phyloP scores from a whole-genome alignment of 116 monocot genomes.

The Cymodocea nodosa region DNA sequence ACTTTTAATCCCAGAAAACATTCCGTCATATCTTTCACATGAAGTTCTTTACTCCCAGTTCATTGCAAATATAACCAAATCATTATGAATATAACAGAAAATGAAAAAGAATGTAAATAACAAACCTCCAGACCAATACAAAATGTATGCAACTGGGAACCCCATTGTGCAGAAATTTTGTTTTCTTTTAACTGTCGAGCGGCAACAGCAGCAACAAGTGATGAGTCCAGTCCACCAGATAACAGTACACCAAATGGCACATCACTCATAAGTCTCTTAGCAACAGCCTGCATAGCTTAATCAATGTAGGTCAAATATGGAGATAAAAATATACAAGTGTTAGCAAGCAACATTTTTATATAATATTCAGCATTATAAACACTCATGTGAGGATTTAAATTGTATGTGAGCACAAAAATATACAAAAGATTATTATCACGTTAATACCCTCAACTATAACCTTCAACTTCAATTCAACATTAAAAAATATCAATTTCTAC shows the following conservation, averaged over 20 bases:
- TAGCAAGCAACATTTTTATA: too few species aligned
- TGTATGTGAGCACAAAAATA: too few species aligned
- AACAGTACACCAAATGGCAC: slow-evolving; percentile 96
- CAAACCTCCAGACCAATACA: slow-evolving; percentile 81
- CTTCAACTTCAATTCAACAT: too few species aligned
- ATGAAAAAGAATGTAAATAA: not conserved
- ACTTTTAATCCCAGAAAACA: too few species aligned
- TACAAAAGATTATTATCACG: too few species aligned
- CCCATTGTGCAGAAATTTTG: slow-evolving; percentile 77
- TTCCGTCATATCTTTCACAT: too few species aligned
- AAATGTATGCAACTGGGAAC: slow-evolving; percentile 84
- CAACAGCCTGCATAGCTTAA: slow-evolving; percentile 46
- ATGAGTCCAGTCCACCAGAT: slow-evolving; percentile 96
- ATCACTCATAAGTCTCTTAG: slow-evolving; percentile 95
- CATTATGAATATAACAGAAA: not conserved
- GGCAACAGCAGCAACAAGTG: slow-evolving; percentile 94
- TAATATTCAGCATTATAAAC: too few species aligned
- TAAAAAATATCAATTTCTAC: too few species aligned
- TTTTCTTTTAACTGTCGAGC: slow-evolving; percentile 53
- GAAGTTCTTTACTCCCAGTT: not conserved
- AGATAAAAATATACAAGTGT: too few species aligned
- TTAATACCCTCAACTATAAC: too few species aligned
- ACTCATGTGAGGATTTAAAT: too few species aligned
- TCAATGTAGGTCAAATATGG: not conserved
- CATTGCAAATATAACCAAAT: not conserved